A percentile compares a stretch with the other conserved stretches of the same genome.
Evolutionary conservation across 2,329 filamentous ascomycete genomes (phyloP).

Genomic region (Ustilaginoidea virens): DNA sequence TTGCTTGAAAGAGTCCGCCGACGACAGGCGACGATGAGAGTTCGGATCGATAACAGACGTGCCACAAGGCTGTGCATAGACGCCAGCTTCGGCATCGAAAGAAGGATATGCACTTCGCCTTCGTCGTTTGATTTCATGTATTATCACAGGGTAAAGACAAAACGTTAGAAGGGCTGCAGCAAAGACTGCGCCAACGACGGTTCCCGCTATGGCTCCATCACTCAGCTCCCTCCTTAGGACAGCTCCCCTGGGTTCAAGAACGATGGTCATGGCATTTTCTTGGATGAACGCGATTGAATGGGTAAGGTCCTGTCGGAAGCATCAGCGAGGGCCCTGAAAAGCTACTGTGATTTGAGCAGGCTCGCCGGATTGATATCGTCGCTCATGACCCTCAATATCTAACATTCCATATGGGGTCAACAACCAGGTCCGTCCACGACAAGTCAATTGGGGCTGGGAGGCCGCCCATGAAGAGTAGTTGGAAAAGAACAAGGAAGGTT

Average conservation of each 20-base stretch:
- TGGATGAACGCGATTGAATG: no score
- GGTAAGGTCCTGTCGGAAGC: no score
- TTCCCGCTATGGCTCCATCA: slow-evolving; percentile 21
- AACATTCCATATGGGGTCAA: no score
- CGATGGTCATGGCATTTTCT: slow-evolving; percentile 1
- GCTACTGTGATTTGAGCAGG: no score
- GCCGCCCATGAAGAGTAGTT: no score
- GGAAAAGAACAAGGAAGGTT: no score
- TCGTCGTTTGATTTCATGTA: slow-evolving; percentile 16
- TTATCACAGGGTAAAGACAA: slow-evolving; percentile 24
- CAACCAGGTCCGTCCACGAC: no score
- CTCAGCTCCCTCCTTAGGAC: slow-evolving; percentile 14
- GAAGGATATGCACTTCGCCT: slow-evolving; percentile 9
- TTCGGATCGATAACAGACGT: slow-evolving; percentile 7
- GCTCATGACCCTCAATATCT: no score
- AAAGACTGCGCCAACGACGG: slow-evolving; percentile 20
- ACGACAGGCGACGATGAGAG: slow-evolving; percentile 17
- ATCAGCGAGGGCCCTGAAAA: no score
- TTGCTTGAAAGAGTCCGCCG: slow-evolving; percentile 20
- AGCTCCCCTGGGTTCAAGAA: slow-evolving; percentile 5
- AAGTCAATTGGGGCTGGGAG: no score
- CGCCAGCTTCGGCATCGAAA: slow-evolving; percentile 16
- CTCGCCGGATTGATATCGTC: no score
- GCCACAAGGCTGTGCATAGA: slow-evolving; percentile 7
- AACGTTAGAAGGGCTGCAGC: slow-evolving; percentile 17